A percentile compares a stretch with the other conserved stretches of the same genome.
These are phyloP conservation scores for Capsicum baccatum DNA, from an alignment of 257 asterid species.

Conservation along the genomic window DNA sequence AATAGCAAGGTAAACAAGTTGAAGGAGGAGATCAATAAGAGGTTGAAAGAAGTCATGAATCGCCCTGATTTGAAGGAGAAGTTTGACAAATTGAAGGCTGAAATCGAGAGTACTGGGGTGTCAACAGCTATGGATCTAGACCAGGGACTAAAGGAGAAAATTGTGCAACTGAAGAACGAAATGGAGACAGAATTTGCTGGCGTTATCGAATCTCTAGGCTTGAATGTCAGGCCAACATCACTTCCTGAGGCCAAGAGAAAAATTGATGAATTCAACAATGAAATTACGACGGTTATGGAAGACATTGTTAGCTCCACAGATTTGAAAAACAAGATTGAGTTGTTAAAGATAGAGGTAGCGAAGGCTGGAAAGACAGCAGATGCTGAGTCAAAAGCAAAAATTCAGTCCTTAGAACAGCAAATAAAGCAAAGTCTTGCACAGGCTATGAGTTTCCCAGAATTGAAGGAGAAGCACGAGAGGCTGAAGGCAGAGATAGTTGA, in stretches of 20 bases:
- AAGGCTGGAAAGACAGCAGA: constrained; percentile 59
- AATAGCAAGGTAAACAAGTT: constrained; percentile 46
- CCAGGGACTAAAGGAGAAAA: constrained; percentile 64
- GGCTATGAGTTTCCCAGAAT: constrained; percentile 52
- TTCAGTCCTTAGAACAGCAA: constrained; percentile 58
- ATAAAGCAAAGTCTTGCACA: constrained; percentile 61
- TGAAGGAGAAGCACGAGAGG: constrained; percentile 64
- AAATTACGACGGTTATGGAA: constrained; percentile 54
- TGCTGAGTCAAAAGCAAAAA: constrained; percentile 56
- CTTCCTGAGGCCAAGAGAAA: constrained; percentile 43
- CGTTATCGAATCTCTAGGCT: constrained; percentile 56
- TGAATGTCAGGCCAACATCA: constrained; percentile 46
- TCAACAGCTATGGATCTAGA: constrained; percentile 43
- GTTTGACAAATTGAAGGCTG: constrained; percentile 60
- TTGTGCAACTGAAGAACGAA: constrained; percentile 55
- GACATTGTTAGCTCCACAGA: constrained; percentile 56
- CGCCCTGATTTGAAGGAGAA: constrained; percentile 62
- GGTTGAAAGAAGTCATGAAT: constrained; percentile 51
- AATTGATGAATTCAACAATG: constrained; percentile 52
- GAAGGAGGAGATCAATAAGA: constrained; percentile 60
- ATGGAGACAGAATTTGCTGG: constrained; percentile 53
- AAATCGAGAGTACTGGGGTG: constrained; percentile 56
- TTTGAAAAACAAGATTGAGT: constrained; percentile 69
- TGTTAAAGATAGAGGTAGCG: constrained; percentile 56
- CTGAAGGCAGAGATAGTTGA: constrained; percentile 50